Percentiles rank a stretch among this genome's conserved stretches.
These are phyloP conservation scores for Fusarium sp. DNA, from an alignment of 2,329 filamentous ascomycete species.

Conservation along the genomic window DNA sequence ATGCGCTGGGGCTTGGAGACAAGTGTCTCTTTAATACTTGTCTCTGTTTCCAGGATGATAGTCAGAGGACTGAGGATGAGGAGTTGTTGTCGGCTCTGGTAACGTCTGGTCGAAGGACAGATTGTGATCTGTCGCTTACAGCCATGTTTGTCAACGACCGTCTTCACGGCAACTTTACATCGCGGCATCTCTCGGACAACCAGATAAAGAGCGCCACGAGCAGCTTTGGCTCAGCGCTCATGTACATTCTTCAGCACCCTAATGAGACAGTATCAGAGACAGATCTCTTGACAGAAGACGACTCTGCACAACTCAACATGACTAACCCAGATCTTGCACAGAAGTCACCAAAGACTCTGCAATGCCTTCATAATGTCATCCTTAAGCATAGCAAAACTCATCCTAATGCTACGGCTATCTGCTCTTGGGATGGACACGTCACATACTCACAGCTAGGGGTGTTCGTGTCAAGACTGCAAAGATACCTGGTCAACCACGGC, in stretches of 20 bases:
- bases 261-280: slow-evolving; percentile 57
- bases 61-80: slow-evolving; percentile 3
- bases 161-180: slow-evolving; percentile 58
- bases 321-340: slow-evolving; percentile 60
- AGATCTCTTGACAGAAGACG: slow-evolving; percentile 65
- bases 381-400: slow-evolving; percentile 53
- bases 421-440: slow-evolving; percentile 58
- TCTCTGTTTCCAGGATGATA: slow-evolving; percentile 59
- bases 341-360: slow-evolving; percentile 54
- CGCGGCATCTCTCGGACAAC: slow-evolving; percentile 55
- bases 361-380: slow-evolving; percentile 59
- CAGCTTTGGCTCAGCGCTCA: slow-evolving; percentile 64
- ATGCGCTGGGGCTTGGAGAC: slow-evolving; percentile 57
- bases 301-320: slow-evolving; percentile 64
- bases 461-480: slow-evolving; percentile 53
- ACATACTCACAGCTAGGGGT: slow-evolving; percentile 55
- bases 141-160: slow-evolving; percentile 55
- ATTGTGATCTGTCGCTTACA: slow-evolving; percentile 60
- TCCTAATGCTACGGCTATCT: slow-evolving; percentile 56
- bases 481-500: slow-evolving; percentile 62
- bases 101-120: slow-evolving; percentile 52
- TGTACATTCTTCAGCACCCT: slow-evolving; percentile 57
- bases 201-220: slow-evolving; percentile 62
- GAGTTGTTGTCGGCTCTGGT: slow-evolving; percentile 15
- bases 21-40: slow-evolving; percentile 63